phyloP scores from a whole-genome alignment of 306 rosid species.

The Dalbergia cultrata region DNA sequence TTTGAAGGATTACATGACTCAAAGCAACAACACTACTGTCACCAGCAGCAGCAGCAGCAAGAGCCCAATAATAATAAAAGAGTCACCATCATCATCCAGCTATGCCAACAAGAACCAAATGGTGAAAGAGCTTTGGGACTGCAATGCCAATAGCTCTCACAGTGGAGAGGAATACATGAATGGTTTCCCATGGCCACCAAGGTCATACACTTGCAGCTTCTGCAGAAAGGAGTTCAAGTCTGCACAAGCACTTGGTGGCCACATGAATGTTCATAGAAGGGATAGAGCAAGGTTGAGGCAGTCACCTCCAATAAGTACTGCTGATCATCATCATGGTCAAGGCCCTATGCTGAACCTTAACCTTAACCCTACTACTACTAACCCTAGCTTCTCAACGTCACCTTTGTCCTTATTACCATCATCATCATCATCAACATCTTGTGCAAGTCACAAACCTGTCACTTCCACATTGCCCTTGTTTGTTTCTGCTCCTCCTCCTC shows the following conservation, averaged over 20 bases:
- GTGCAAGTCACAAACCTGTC: slow-evolving; percentile 42
- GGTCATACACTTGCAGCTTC: slow-evolving; percentile 84
- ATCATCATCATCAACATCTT: slow-evolving; percentile 34
- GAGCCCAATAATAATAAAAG: slow-evolving; percentile 32
- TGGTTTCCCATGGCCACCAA: slow-evolving; percentile 94
- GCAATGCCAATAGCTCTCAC: not conserved
- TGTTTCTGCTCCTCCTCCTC: slow-evolving; percentile 48
- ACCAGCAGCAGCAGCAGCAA: not conserved
- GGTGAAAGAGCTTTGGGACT: slow-evolving; percentile 43
- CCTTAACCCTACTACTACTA: slow-evolving; percentile 54
- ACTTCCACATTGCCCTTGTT: slow-evolving; percentile 57
- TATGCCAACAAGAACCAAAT: not conserved
- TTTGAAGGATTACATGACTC: slow-evolving; percentile 43
- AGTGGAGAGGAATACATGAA: slow-evolving; percentile 54
- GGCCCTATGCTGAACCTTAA: slow-evolving; percentile 53
- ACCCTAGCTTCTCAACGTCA: slow-evolving; percentile 55
- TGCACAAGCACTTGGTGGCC: slow-evolving; percentile 99
- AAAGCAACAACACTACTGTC: not conserved
- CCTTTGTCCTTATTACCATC: slow-evolving; percentile 49
- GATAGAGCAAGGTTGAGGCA: slow-evolving; percentile 90
- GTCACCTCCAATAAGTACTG: slow-evolving; percentile 56
- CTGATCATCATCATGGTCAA: slow-evolving; percentile 45
- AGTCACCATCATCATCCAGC: slow-evolving; percentile 1
- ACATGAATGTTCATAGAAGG: slow-evolving; percentile 94
- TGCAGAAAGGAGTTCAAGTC: slow-evolving; percentile 92